Evolutionary conservation across 2,329 filamentous ascomycete genomes (phyloP).

Genomic region (Mycosphaerella arachidis): DNA sequence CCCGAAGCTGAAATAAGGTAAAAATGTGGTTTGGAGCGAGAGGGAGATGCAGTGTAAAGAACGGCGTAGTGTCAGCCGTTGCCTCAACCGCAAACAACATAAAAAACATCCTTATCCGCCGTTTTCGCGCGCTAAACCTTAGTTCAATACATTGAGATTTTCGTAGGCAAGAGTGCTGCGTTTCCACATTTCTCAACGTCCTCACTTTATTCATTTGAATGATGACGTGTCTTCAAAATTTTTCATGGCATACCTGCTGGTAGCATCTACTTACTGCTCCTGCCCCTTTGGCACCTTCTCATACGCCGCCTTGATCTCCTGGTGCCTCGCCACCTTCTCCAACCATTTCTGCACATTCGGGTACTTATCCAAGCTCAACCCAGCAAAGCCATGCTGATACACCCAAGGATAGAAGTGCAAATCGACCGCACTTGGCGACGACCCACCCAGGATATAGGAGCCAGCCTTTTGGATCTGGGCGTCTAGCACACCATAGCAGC

Average conservation of each 20-base stretch:
- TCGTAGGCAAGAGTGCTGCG: too few species aligned
- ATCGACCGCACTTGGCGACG: slow-evolving; percentile 37
- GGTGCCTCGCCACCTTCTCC: slow-evolving; percentile 31
- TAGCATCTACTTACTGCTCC: slow-evolving; percentile 6
- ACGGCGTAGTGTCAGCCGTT: neutral
- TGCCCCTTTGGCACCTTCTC: slow-evolving; percentile 32
- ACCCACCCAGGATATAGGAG: slow-evolving; percentile 36
- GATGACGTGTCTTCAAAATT: neutral
- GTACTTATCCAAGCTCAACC: slow-evolving; percentile 39
- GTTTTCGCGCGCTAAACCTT: neutral
- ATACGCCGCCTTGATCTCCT: slow-evolving; percentile 41
- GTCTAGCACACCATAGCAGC: slow-evolving; percentile 43
- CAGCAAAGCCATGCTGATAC: slow-evolving; percentile 36
- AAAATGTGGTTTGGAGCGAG: too few species aligned
- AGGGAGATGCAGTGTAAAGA: too few species aligned
- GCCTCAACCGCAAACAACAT: neutral
- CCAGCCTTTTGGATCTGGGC: slow-evolving; percentile 39
- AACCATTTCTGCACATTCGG: slow-evolving; percentile 40
- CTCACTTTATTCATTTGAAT: neutral
- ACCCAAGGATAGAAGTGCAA: slow-evolving; percentile 44
- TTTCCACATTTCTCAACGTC: neutral
- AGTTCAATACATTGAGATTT: neutral
- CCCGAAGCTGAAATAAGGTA: too few species aligned
- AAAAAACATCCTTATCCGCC: neutral
- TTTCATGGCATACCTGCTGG: neutral